Conservation (phyloP, 2,329 filamentous ascomycete genomes). For the Pseudocercospora fuligena region DNA sequence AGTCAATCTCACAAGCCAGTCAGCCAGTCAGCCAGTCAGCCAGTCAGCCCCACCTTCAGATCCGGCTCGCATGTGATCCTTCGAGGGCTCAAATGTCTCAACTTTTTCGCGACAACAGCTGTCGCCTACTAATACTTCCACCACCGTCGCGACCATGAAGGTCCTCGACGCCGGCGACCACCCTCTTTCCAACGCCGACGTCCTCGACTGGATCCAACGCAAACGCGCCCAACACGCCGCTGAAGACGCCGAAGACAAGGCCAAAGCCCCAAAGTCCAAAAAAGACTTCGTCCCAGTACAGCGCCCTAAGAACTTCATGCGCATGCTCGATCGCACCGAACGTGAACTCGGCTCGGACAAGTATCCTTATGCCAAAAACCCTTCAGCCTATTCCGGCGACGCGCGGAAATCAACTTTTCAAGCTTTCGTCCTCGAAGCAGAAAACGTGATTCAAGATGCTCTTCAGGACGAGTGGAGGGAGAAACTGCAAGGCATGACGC, state of each 20-base stretch:
- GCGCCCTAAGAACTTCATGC: constrained; percentile 40
- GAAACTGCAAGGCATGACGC: constrained; percentile 30
- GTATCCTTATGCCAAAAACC: constrained; percentile 39
- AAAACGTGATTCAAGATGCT: constrained; percentile 33
- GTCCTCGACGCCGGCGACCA: constrained; percentile 44
- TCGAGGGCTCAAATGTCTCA: neutral
- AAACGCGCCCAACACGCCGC: constrained; percentile 39
- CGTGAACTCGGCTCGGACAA: constrained; percentile 36
- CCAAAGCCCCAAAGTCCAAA: constrained; percentile 25
- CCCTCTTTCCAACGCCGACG: constrained; percentile 42
- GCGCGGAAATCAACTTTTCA: constrained; percentile 31
- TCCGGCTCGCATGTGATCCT: neutral
- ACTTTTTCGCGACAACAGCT: neutral
- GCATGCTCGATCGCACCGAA: constrained; percentile 37
- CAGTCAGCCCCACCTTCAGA: neutral
- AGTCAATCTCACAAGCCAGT: neutral
- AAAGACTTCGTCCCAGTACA: constrained; percentile 12
- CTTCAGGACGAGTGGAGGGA: constrained; percentile 37
- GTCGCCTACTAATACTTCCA: neutral
- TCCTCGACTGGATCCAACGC: constrained; percentile 40
- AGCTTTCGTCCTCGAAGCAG: constrained; percentile 31
- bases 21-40: too few species aligned
- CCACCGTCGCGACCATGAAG: constrained; percentile 32
- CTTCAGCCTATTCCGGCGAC: constrained; percentile 34
- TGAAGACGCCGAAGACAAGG: constrained; percentile 38